Base-by-base conservation (phyloP, 805 yeast species). In the Maudiozyma barnettii region DNA sequence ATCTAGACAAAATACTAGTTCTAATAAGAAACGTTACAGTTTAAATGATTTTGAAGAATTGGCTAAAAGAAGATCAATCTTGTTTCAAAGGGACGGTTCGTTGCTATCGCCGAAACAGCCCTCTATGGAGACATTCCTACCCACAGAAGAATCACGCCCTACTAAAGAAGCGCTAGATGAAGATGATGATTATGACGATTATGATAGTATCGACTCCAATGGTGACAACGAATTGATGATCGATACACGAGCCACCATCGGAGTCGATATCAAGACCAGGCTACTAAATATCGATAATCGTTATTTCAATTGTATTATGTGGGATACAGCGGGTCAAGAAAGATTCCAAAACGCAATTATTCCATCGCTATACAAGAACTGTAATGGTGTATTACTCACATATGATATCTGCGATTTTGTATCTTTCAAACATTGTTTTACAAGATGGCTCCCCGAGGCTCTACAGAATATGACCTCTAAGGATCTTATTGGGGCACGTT, bases 291-390 rank as follows among this genome's bases (percentile, higher is more conserved):
- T 74, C n/a, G 36, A 72, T 52, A 69, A 71, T 21, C 58, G 70
- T 40, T 61, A 61, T 41, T 73, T 71, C 59, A 72, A 73, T 52
- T 66, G 73, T 13, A 69, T 68, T 8, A 54, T 73, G 45, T 74
- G 77, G 77, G 77, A 73, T 52, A 73, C 77, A 13, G 78, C 78
- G 3, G 78, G 78, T 3, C 77, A 73, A 57, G 77, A 73, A 53
- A 60, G 76, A 44, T 74, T 70, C 49, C 61, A 74, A 50, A 72
- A 73, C 41, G 71, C 72, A 5, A 59, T 64, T 57, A 68, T 71
- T 37, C 75, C 76, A 7, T 64, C 72, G 3, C 47, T 73, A 23
- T 73, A 72, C 54, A 68, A 71, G 55, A 72, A 71, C n/a, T 69
- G 76, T 7, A 68, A 73, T 45, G 77, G 76, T 4, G 64, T 74